Conservation (phyloP, 1,284 basidiomycete genomes). For the Boletus sp. region DNA sequence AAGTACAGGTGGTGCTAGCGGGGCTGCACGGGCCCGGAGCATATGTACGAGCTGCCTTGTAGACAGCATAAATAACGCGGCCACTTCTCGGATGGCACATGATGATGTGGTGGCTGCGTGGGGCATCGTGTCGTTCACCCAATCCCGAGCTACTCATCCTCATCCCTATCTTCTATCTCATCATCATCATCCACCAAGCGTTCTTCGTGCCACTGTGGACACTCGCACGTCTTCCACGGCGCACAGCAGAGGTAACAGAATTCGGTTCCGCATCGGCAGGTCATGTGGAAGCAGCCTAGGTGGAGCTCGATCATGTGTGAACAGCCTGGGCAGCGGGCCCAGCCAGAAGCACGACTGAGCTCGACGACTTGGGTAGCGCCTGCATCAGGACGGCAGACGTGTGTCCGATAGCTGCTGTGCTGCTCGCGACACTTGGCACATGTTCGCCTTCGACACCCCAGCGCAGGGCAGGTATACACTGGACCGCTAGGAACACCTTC, state of each 20-base stretch:
- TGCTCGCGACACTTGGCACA: constrained; percentile 36
- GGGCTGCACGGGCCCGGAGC: background rate
- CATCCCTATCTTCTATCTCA: constrained; percentile 23
- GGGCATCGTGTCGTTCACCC: constrained; percentile 14
- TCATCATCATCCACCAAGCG: constrained; percentile 28
- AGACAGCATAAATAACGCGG: too few relatives aligned
- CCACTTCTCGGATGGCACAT: too few relatives aligned
- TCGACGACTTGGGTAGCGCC: constrained; percentile 31
- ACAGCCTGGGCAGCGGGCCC: constrained; percentile 44
- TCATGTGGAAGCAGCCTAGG: constrained; percentile 45
- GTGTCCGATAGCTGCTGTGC: constrained; percentile 15
- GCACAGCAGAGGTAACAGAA: constrained; percentile 44
- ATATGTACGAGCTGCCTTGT: background rate
- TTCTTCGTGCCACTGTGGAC: constrained; percentile 42
- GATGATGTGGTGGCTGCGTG: too few relatives aligned
- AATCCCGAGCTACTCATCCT: constrained; percentile 23
- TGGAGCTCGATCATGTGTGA: constrained; percentile 41
- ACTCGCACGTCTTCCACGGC: constrained; percentile 40
- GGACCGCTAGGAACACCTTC: constrained; percentile 11
- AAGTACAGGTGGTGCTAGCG: background rate
- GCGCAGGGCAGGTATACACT: constrained; percentile 23
- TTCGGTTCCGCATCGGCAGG: constrained; percentile 41
- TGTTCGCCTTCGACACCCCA: constrained; percentile 31
- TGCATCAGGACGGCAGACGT: constrained; percentile 30
- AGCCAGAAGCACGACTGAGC: constrained; percentile 34